Base-by-base conservation (phyloP, 140 eudicot genomes). In the Senecio squalidus region DNA sequence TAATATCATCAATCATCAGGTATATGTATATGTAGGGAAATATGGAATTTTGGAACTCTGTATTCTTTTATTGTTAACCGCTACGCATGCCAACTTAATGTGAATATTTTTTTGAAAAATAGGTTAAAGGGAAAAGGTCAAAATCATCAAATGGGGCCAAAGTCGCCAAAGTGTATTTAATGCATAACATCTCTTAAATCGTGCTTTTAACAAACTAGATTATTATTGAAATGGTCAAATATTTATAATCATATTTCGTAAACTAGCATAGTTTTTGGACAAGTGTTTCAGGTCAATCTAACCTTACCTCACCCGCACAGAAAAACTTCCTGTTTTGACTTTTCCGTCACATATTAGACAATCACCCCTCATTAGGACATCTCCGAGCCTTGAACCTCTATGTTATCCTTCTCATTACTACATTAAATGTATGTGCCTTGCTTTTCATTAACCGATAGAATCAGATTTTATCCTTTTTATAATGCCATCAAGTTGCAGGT, bases 1-100 rank as follows among this genome's bases (percentile, higher is more conserved):
- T 41, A 91, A 83, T 72, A 91, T 91, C 14, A 66, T 91, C 26
- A 91, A 91, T 65, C 98, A 91, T 70, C 98, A 91, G 98, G 98
- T 91, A 79, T 52, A 38, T 27, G 52, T 65, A 9, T 51, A 4
- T 26, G 6, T 46, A 6, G 28, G 15, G 41, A 26, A 36, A 60
- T 27, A 4, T 20, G 9, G 5, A 48, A 10, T 38, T 26, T 18
- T 54, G 62, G n/a, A 46, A 54, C 22, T 13, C 40, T 25, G 7
- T 31, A 20, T n/a, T 45, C 22, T 26, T 43, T 33, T 30, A 20
- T 46, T 4, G 46, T 24, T 46, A 28, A 38, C n/a, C 64, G 38
- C 49, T 22, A n/a, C n/a, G 38, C 38, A 31, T 31, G 5, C 38
- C 38, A 31, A 10, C 9, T 31, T 4, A 21, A 31, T 28, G 21